These are phyloP conservation scores for Ophiostoma sp. DNA, from an alignment of 2,329 filamentous ascomycete genomes.

Conservation along the genomic window DNA sequence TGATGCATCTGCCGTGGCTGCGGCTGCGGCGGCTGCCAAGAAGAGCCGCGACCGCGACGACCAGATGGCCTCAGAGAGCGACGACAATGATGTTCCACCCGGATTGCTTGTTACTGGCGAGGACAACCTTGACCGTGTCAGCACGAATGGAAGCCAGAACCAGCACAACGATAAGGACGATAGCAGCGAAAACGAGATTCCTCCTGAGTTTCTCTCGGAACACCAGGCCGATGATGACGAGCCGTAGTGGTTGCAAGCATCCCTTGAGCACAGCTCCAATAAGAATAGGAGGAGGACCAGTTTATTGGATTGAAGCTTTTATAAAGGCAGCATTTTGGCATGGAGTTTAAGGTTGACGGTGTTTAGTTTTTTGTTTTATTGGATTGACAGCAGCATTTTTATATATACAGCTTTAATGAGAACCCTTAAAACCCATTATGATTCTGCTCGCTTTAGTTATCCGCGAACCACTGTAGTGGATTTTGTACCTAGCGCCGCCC, in stretches of 20 bases:
- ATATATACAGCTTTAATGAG: neutral
- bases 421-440: neutral
- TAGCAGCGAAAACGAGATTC: conserved; percentile 51
- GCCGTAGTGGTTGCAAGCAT: conserved; percentile 9
- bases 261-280: neutral
- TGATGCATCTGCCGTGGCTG: neutral
- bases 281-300: too few species aligned
- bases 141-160: conserved; percentile 26
- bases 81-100: conserved; percentile 46
- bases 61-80: conserved; percentile 35
- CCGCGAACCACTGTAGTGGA: neutral
- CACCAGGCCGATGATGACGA: conserved; percentile 35
- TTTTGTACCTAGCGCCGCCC: neutral
- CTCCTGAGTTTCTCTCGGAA: conserved; percentile 54
- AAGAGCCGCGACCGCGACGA: conserved; percentile 29
- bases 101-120: conserved; percentile 42
- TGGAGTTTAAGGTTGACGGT: neutral
- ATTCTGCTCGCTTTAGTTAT: neutral
- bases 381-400: neutral
- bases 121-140: conserved; percentile 37
- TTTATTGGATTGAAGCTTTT: neutral
- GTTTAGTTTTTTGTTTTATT: neutral
- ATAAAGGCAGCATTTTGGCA: neutral
- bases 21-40: neutral
- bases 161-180: conserved; percentile 34